phyloP scores from a whole-genome alignment of 2,329 filamentous ascomycete species.

The Dactylellina leptospora region DNA sequence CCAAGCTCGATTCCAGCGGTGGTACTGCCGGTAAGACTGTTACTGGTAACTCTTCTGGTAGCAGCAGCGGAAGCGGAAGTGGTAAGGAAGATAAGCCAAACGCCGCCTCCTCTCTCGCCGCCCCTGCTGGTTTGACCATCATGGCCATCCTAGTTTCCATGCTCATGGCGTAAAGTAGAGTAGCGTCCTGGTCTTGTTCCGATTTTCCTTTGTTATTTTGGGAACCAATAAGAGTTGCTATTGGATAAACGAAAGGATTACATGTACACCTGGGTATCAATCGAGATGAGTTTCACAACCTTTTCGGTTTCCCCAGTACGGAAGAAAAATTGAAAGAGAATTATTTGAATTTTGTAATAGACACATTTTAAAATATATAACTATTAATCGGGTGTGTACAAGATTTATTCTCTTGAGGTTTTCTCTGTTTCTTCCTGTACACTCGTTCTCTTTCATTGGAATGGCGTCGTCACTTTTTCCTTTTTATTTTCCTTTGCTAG shows the following conservation, averaged over 20 bases:
- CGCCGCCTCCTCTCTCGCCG: conserved; percentile 61
- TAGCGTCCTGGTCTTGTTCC: too few species aligned
- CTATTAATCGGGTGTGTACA: conserved; percentile 7
- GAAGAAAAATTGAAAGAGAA: too few species aligned
- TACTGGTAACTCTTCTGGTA: conserved; percentile 63
- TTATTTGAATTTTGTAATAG: too few species aligned
- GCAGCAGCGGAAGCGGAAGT: conserved; percentile 56
- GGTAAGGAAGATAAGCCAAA: conserved; percentile 58
- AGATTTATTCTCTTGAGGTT: neutral
- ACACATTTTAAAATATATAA: conserved; percentile 6
- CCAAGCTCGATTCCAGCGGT: conserved; percentile 71
- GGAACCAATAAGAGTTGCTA: conserved; percentile 6
- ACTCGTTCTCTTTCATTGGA: conserved; percentile 27
- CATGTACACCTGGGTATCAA: neutral
- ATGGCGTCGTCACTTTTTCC: conserved; percentile 34
- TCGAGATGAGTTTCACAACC: conserved; percentile 1
- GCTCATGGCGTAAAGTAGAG: conserved; percentile 68
- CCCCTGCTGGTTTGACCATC: conserved; percentile 64
- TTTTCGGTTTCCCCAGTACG: too few species aligned
- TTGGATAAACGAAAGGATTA: conserved; percentile 19
- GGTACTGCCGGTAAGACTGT: conserved; percentile 67
- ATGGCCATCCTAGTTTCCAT: conserved; percentile 66
- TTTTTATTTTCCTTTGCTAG: conserved; percentile 18
- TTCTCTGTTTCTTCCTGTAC: conserved; percentile 18
- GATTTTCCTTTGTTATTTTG: conserved; percentile 19